Evolutionary conservation across 768 basidiomycete genomes (phyloP).

Genomic region (Gyrodon lividus): DNA sequence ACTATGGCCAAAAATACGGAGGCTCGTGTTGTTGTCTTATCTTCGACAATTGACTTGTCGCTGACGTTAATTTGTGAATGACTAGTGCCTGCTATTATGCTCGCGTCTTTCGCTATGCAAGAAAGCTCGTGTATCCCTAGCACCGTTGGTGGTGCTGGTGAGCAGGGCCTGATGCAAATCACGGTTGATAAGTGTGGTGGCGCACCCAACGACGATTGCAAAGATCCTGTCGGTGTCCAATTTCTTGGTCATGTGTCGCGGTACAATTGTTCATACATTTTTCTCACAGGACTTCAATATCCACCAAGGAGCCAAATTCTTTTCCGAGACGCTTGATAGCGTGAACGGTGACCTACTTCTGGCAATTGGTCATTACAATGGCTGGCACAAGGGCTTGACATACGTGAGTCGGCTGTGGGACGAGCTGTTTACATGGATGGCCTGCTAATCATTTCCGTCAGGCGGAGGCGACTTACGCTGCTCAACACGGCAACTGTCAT

Average conservation of each 20-base stretch:
- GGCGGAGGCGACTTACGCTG: conserved; percentile 59
- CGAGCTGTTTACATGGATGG: background rate
- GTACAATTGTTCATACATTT: background rate
- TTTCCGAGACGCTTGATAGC: conserved; percentile 46
- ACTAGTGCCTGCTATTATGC: conserved; percentile 67
- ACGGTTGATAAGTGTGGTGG: conserved; percentile 72
- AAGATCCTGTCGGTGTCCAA: conserved; percentile 33
- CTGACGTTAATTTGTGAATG: background rate
- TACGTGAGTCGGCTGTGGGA: conserved; percentile 38
- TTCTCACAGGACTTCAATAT: conserved; percentile 66
- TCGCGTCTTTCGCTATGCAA: conserved; percentile 89
- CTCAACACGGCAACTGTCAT: conserved; percentile 50
- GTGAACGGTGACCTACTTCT: conserved; percentile 46
- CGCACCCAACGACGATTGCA: conserved; percentile 45
- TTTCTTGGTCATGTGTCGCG: background rate
- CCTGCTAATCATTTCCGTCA: conserved; percentile 21
- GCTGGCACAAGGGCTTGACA: conserved; percentile 63
- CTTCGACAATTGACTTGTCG: background rate
- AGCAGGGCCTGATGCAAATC: conserved; percentile 88
- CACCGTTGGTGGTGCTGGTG: conserved; percentile 73
- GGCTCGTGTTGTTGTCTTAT: conserved; percentile 30
- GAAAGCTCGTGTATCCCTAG: conserved; percentile 74
- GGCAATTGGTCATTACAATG: conserved; percentile 75
- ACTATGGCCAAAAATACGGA: conserved; percentile 48
- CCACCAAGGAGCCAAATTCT: conserved; percentile 59